A percentile compares a stretch with the other conserved stretches of the same genome.
phyloP scores from a whole-genome alignment of 1,284 basidiomycete genomes.

The Ganoderma leucocontextum region DNA sequence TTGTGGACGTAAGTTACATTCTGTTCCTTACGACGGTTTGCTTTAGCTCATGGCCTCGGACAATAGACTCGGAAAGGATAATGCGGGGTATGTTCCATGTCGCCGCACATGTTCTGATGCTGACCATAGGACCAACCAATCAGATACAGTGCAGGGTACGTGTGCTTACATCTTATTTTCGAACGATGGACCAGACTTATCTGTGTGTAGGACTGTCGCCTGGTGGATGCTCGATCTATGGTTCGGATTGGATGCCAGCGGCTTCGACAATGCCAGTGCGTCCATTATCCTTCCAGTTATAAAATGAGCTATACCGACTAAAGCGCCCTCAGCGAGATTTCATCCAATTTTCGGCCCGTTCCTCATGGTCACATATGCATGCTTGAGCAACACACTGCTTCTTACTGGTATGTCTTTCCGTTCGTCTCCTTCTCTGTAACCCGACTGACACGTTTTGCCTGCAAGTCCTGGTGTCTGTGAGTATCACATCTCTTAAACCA shows the following conservation, averaged over 20 bases:
- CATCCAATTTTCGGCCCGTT: slow-evolving; percentile 87
- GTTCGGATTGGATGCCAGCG: slow-evolving; percentile 90
- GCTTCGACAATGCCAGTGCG: slow-evolving; percentile 82
- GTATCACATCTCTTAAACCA: slow-evolving; percentile 34
- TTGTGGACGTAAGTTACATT: slow-evolving; percentile 78
- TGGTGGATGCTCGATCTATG: slow-evolving; percentile 93
- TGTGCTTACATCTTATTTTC: slow-evolving; percentile 8
- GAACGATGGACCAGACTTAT: background rate
- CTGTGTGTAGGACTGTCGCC: slow-evolving; percentile 54
- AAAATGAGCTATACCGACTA: background rate
- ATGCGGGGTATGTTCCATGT: slow-evolving; percentile 17
- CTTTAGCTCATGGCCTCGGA: background rate
- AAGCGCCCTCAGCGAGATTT: slow-evolving; percentile 62
- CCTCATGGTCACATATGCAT: slow-evolving; percentile 88
- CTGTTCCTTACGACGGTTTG: background rate
- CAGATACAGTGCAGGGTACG: slow-evolving; percentile 57
- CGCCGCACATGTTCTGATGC: background rate
- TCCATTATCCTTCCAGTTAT: slow-evolving; percentile 27
- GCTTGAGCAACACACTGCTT: slow-evolving; percentile 87
- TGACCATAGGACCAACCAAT: background rate
- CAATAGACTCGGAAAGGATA: slow-evolving; percentile 28
- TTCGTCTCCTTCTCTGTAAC: slow-evolving; percentile 18
- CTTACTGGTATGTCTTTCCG: slow-evolving; percentile 66
- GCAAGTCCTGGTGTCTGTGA: slow-evolving; percentile 79
- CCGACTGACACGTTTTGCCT: slow-evolving; percentile 2